Evolutionary conservation across 345 rosid species (phyloP).

Genomic region (Pelargonium nanum): DNA sequence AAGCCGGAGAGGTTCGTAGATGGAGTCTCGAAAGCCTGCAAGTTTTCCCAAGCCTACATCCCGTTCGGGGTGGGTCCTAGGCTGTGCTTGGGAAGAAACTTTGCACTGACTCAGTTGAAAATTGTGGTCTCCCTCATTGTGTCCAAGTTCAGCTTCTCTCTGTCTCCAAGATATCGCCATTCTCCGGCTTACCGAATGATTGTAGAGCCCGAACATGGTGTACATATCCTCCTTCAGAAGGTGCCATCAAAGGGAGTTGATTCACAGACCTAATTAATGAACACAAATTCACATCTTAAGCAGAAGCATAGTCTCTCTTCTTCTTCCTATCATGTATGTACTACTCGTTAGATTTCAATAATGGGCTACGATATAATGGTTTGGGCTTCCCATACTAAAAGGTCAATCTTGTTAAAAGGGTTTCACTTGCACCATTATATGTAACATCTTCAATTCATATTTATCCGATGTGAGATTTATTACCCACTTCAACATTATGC

Average conservation of each 20-base stretch:
- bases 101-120: conserved; percentile 61
- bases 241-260: not conserved
- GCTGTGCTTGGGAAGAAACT: conserved; percentile 58
- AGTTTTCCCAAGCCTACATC: conserved; percentile 49
- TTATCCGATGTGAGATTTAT: too few relatives aligned
- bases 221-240: conserved; percentile 31
- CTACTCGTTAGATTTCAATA: too few relatives aligned
- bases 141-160: conserved; percentile 48
- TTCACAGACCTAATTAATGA: too few relatives aligned
- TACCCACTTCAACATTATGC: too few relatives aligned
- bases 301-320: too few relatives aligned
- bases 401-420: too few relatives aligned
- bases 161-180: conserved; percentile 56
- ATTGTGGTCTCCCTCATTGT: conserved; percentile 47
- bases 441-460: too few relatives aligned
- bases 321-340: too few relatives aligned
- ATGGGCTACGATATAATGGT: too few relatives aligned
- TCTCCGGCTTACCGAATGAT: conserved; percentile 61
- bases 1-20: conserved; percentile 59
- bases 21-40: conserved; percentile 66
- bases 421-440: too few relatives aligned
- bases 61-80: conserved; percentile 78
- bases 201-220: conserved; percentile 65
- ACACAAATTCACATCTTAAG: too few relatives aligned
- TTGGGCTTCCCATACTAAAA: too few relatives aligned